Evolutionary conservation across 2,329 filamentous ascomycete species (phyloP).

Genomic region (Pezicula carpinea): DNA sequence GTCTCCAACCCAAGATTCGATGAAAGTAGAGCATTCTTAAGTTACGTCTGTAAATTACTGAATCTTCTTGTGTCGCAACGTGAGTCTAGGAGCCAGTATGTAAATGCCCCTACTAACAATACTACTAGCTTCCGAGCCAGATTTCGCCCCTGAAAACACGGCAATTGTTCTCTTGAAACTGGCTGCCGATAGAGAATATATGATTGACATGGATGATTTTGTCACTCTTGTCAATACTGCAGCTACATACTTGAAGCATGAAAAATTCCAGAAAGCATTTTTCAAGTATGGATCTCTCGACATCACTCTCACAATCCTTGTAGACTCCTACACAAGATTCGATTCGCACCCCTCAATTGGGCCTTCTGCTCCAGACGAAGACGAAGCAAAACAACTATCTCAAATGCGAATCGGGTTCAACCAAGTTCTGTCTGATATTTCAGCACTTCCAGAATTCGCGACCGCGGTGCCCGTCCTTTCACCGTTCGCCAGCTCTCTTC

Average conservation of each 20-base stretch:
- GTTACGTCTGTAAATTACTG: slow-evolving; percentile 53
- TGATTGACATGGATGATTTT: slow-evolving; percentile 50
- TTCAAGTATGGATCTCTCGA: slow-evolving; percentile 31
- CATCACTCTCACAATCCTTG: slow-evolving; percentile 44
- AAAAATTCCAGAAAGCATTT: slow-evolving; percentile 45
- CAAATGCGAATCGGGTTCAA: slow-evolving; percentile 47
- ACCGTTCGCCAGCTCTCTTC: slow-evolving; percentile 36
- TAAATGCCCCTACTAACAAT: slow-evolving; percentile 1
- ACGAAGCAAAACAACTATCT: slow-evolving; percentile 45
- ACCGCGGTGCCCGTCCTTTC: slow-evolving; percentile 38
- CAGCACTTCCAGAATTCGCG: slow-evolving; percentile 44
- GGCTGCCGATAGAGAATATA: slow-evolving; percentile 36
- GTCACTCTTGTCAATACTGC: slow-evolving; percentile 46
- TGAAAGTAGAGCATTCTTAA: slow-evolving; percentile 39
- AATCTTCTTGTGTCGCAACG: slow-evolving; percentile 48
- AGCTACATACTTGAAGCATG: slow-evolving; percentile 50
- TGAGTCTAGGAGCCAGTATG: slow-evolving; percentile 20
- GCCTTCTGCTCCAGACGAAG: slow-evolving; percentile 20
- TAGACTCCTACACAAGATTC: slow-evolving; percentile 42
- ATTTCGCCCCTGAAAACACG: slow-evolving; percentile 37
- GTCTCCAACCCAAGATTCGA: slow-evolving; percentile 41
- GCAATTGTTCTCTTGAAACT: slow-evolving; percentile 46
- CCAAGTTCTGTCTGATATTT: slow-evolving; percentile 45
- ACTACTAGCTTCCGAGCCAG: slow-evolving; percentile 22
- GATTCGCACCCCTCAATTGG: slow-evolving; percentile 24